Conservation (phyloP, 2,329 filamentous ascomycete genomes). For the Chaetomium sp. region DNA sequence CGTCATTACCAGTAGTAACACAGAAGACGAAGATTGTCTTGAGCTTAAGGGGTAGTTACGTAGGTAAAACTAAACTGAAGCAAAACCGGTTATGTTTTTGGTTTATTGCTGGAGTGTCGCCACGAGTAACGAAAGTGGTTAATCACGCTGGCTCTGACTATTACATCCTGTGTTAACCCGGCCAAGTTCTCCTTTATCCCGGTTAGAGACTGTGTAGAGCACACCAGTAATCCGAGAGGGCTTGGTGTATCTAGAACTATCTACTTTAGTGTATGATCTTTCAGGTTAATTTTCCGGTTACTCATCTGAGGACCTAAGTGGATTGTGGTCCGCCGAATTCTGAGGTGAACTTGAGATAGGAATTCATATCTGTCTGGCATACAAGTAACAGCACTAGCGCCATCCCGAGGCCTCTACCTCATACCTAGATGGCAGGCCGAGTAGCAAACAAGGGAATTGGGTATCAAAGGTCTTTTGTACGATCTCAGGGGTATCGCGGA, state of each 20-base stretch:
- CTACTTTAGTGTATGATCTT: no score
- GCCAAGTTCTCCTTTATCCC: background rate
- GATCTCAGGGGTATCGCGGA: no score
- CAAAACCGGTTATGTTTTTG: background rate
- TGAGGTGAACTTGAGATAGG: background rate
- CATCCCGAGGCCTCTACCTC: no score
- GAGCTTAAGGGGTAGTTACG: background rate
- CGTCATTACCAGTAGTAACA: background rate
- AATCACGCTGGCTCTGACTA: background rate
- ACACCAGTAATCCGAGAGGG: background rate
- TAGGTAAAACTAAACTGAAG: background rate
- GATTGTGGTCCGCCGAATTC: background rate
- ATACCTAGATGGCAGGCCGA: no score
- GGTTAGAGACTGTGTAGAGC: background rate
- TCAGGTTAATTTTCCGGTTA: no score
- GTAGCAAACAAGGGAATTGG: no score
- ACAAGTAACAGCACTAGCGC: no score
- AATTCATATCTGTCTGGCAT: background rate
- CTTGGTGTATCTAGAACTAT: background rate
- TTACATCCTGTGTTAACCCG: background rate
- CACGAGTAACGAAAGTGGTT: background rate
- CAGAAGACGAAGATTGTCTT: background rate
- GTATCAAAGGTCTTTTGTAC: no score
- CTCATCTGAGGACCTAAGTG: background rate
- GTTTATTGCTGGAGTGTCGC: background rate